phyloP scores from a whole-genome alignment of 108 stramenopile genomes.

The Skeletonema tropicum region DNA sequence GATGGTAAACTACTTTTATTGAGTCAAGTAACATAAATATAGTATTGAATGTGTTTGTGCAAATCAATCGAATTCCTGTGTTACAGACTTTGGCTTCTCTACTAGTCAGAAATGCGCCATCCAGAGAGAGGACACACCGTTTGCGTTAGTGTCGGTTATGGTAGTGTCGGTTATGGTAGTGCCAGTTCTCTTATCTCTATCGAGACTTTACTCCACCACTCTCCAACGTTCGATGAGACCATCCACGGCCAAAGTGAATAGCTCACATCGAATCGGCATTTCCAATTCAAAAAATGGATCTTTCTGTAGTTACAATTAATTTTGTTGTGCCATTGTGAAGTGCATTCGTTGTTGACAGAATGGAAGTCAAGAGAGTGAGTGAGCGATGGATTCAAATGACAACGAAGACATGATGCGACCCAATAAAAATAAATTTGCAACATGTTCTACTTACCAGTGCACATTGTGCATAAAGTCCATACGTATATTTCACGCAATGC shows the following conservation, averaged over 20 bases:
- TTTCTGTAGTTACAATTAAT: slow-evolving; percentile 42
- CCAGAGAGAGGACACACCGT: not conserved
- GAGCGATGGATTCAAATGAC: not conserved
- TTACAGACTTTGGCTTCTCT: not conserved
- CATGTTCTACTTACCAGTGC: slow-evolving; percentile 51
- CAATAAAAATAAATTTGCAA: not conserved
- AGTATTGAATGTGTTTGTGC: not conserved
- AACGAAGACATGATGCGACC: not conserved
- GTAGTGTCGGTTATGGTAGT: not conserved
- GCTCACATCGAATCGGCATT: slow-evolving; percentile 88
- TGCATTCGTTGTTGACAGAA: not conserved
- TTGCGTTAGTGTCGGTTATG: not conserved
- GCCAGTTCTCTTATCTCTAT: not conserved
- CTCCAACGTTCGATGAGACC: slow-evolving; percentile 53
- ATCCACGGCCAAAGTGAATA: slow-evolving; percentile 82
- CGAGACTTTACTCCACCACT: slow-evolving; percentile 6
- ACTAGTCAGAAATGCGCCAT: not conserved
- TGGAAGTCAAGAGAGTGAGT: not conserved
- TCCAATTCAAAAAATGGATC: slow-evolving; percentile 93
- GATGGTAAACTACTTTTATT: not conserved
- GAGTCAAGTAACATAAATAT: not conserved
- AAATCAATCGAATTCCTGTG: not conserved
- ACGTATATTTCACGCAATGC: slow-evolving; percentile 83
- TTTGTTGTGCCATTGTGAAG: not conserved
- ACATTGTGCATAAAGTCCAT: slow-evolving; percentile 81